phyloP scores from a whole-genome alignment of 495 filamentous ascomycete species.

The Lasiosphaeriaceae sp. region DNA sequence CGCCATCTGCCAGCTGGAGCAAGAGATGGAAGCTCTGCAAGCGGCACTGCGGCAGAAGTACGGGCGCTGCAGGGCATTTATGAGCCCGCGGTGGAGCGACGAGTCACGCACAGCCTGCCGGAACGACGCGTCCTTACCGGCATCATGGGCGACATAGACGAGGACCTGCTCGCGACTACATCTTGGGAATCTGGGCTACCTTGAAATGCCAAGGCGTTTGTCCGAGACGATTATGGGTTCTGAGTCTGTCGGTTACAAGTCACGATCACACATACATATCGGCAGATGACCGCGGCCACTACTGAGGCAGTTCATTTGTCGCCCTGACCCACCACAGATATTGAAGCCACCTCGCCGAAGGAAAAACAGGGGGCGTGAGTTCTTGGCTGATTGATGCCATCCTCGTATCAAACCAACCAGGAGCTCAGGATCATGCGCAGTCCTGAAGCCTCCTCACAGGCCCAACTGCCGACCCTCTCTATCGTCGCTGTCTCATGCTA shows the following conservation, averaged over 20 bases:
- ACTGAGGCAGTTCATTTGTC: not conserved
- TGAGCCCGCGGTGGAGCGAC: too few species aligned
- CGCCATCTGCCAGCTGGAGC: slow-evolving; percentile 6
- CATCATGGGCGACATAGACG: not conserved
- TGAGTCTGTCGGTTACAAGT: not conserved
- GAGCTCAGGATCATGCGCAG: too few species aligned
- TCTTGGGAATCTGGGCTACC: not conserved
- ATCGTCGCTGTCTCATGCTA: not conserved
- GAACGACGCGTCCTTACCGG: not conserved
- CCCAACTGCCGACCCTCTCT: too few species aligned
- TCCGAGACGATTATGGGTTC: not conserved
- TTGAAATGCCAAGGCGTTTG: not conserved
- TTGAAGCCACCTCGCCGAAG: not conserved
- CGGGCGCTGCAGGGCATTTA: too few species aligned
- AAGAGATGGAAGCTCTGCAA: slow-evolving; percentile 10
- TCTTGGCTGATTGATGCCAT: not conserved
- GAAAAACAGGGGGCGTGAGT: not conserved
- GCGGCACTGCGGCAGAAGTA: slow-evolving; percentile 4
- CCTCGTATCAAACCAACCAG: too few species aligned
- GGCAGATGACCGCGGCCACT: not conserved
- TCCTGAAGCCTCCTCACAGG: too few species aligned
- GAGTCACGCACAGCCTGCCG: not conserved
- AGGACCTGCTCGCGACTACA: not conserved
- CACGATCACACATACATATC: not conserved
- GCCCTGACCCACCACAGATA: not conserved